A percentile compares a stretch with the other conserved stretches of the same genome.
Evolutionary conservation across 148 eudicot species (phyloP).

Genomic region (Gaultheria prostrata): DNA sequence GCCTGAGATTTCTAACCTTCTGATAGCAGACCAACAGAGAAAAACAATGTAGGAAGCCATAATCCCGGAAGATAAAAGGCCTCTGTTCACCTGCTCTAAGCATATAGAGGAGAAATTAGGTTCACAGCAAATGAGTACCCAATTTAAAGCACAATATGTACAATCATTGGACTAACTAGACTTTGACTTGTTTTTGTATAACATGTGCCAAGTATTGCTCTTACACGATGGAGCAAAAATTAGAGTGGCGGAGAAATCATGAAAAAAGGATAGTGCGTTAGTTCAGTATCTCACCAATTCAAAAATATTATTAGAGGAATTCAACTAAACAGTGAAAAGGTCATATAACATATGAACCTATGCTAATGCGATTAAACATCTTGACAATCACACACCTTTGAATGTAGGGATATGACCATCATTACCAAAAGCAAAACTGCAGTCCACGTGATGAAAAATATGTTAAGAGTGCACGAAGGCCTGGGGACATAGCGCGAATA

Average conservation of each 20-base stretch:
- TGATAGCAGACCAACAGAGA: constrained; percentile 90
- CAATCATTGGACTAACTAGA: background rate
- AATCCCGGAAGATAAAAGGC: constrained; percentile 87
- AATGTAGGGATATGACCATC: constrained; percentile 79
- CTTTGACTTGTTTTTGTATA: background rate
- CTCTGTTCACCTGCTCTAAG: constrained; percentile 77
- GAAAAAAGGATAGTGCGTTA: too few relatives aligned
- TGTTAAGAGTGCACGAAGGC: constrained; percentile 76
- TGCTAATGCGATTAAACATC: background rate
- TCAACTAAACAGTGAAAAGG: background rate
- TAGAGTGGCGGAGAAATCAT: background rate
- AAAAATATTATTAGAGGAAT: background rate
- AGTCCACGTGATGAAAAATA: constrained; percentile 94
- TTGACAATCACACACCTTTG: constrained; percentile 51
- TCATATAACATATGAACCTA: too few relatives aligned
- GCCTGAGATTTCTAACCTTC: constrained; percentile 52
- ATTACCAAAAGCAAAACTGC: constrained; percentile 68
- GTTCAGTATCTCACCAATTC: background rate
- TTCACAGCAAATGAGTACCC: background rate
- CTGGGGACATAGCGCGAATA: constrained; percentile 60
- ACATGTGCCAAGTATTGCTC: background rate
- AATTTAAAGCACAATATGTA: background rate
- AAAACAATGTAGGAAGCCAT: constrained; percentile 90
- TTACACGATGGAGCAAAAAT: background rate
- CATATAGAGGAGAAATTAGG: constrained; percentile 8